Conservation (phyloP, 192 early-diverging fungal genomes). For the Rhizoclosmatium globosum region DNA sequence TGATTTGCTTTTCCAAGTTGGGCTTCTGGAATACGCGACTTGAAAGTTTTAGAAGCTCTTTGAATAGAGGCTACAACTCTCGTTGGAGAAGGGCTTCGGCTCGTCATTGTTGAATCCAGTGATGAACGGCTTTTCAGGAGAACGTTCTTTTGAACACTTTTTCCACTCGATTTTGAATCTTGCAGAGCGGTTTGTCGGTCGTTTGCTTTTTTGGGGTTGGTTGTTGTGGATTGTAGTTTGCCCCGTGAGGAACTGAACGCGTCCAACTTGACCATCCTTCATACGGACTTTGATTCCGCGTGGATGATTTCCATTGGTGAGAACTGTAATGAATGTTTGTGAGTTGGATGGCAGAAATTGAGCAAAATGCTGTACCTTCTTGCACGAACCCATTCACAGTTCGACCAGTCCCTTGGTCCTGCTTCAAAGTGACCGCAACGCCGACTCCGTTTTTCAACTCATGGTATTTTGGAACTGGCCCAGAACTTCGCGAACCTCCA, state of each 20-base stretch:
- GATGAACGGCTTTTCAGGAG: constrained; percentile 19
- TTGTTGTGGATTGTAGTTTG: not conserved
- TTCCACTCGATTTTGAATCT: not conserved
- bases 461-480: constrained; percentile 21
- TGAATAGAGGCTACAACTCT: not conserved
- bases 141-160: not conserved
- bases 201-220: not conserved
- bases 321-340: constrained; percentile 16
- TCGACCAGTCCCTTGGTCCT: constrained; percentile 51
- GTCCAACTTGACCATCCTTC: constrained; percentile 48
- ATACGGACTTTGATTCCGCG: constrained; percentile 55
- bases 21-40: not conserved
- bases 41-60: constrained; percentile 21
- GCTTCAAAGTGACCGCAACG: constrained; percentile 47
- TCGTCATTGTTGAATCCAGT: not conserved
- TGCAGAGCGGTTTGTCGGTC: not conserved
- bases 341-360: not conserved
- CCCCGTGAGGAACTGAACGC: constrained; percentile 45
- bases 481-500: not conserved
- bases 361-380: constrained; percentile 33
- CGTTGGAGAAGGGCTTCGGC: constrained; percentile 5
- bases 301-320: constrained; percentile 50
- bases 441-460: constrained; percentile 25
- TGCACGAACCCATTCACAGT: constrained; percentile 40
- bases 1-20: constrained; percentile 18